phyloP scores from a whole-genome alignment of 2,329 filamentous ascomycete genomes.

The Bertia moriformis region DNA sequence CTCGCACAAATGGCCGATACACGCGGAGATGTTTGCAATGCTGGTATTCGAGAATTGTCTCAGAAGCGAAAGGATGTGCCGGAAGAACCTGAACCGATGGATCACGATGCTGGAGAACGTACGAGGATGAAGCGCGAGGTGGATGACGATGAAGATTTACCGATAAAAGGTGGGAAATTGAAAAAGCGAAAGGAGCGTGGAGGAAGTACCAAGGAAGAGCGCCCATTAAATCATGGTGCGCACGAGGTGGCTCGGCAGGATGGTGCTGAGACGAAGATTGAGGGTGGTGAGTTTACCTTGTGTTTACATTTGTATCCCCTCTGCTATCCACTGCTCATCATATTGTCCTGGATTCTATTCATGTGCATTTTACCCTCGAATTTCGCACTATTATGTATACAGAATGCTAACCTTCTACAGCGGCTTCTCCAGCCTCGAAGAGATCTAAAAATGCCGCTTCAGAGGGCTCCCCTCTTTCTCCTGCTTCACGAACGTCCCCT shows the following conservation, averaged over 20 bases:
- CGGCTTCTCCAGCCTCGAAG: constrained; percentile 1
- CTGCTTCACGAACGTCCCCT: constrained; percentile 4
- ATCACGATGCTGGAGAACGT: constrained; percentile 25
- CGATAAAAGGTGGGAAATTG: neutral
- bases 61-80: constrained; percentile 38
- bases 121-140: constrained; percentile 28
- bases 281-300: neutral
- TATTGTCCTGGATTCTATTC: too few species aligned
- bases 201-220: neutral
- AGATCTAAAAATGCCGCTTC: neutral
- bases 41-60: constrained; percentile 41
- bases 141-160: constrained; percentile 23
- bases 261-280: neutral
- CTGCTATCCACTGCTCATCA: too few species aligned
- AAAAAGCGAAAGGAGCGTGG: neutral
- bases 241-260: neutral
- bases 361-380: too few species aligned
- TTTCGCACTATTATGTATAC: neutral
- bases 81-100: too few species aligned
- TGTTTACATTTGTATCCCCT: too few species aligned
- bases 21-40: constrained; percentile 41
- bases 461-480: neutral
- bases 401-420: neutral
- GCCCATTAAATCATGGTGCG: neutral
- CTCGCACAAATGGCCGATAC: constrained; percentile 41